Conservation (phyloP, 2,329 filamentous ascomycete genomes). For the Emydomyces testavorans region DNA sequence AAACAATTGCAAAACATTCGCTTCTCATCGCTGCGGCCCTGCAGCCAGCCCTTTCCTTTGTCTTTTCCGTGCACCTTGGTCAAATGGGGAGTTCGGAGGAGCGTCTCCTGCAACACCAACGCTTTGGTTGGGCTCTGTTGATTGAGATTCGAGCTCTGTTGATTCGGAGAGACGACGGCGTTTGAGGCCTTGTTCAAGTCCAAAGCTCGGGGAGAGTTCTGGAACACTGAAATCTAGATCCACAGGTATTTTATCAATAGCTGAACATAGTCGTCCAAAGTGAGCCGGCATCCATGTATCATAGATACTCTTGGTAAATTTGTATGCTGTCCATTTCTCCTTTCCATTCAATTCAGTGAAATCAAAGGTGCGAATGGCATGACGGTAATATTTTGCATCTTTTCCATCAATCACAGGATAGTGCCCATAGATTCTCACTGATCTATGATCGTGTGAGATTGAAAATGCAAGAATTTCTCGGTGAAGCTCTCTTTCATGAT, state of each 20-base stretch:
- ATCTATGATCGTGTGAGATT: constrained; percentile 28
- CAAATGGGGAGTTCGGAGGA: too few species aligned
- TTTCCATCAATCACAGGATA: constrained; percentile 31
- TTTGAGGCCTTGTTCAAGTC: too few species aligned
- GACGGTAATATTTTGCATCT: constrained; percentile 30
- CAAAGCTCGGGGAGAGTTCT: too few species aligned
- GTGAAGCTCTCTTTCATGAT: constrained; percentile 26
- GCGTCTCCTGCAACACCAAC: too few species aligned
- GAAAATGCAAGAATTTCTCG: constrained; percentile 37
- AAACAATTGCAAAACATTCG: too few species aligned
- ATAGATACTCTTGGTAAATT: constrained; percentile 32
- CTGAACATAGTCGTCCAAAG: constrained; percentile 12
- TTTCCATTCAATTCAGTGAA: constrained; percentile 27
- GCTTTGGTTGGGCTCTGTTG: too few species aligned
- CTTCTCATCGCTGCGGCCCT: too few species aligned
- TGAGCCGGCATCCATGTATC: constrained; percentile 25
- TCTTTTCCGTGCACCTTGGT: too few species aligned
- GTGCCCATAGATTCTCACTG: constrained; percentile 33
- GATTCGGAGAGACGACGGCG: too few species aligned
- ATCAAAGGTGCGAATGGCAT: constrained; percentile 28
- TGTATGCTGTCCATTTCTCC: constrained; percentile 32
- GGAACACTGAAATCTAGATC: background rate
- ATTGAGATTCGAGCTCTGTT: too few species aligned
- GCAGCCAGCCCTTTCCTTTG: too few species aligned
- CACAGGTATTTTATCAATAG: constrained; percentile 12